Base-by-base conservation (phyloP, 2,329 filamentous ascomycete species). In the Pestalotiopsis sp. region DNA sequence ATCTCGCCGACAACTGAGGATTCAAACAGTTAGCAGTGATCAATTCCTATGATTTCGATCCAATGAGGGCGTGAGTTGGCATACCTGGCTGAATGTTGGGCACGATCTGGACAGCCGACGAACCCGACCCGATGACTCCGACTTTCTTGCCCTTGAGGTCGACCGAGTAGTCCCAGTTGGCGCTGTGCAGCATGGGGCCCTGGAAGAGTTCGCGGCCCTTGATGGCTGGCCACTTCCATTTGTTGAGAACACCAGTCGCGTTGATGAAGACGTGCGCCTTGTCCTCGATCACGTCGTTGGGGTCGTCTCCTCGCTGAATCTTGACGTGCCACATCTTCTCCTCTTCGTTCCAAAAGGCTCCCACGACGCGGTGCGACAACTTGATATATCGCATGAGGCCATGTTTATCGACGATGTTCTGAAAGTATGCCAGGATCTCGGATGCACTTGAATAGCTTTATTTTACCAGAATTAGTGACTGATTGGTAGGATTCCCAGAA, bases 161-260 rank as follows among this genome's bases (percentile, higher is more conserved):
- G 44, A 66, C 20, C n/a, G 26, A 59, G 52, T 66, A 44, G 30
- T 65, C 62, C 40, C 48, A 65, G 30, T 55, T 38, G 62, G 62
- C 62, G 11, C 44, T 65, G 13, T 65, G 62, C 14, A 61, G 13
- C 44, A 40, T 57, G 20, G 20, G 52, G 9, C 55, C 65, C 20
- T 66, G 20, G 35, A 39, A 74, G 20, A 67, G 70, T n/a, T 66
- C 68, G 14, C 71, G 70, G 35, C 72, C 66, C 13, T 67, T 69
- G 24, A 70, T 67, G 2, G 63, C 44, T 44, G 73, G 72, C 66
- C 66, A 68, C n/a, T 65, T 66, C 62, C 62, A 66, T 13, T 68
- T 68, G 38, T 61, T 67, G 40, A 65, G 52, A 22, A 55, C 40
- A 30, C 62, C 62, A 10, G 22, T 65, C 7, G 62, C 62, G 38